These are phyloP conservation scores for Trametes punicea DNA, from an alignment of 768 basidiomycete genomes.

Conservation along the genomic window DNA sequence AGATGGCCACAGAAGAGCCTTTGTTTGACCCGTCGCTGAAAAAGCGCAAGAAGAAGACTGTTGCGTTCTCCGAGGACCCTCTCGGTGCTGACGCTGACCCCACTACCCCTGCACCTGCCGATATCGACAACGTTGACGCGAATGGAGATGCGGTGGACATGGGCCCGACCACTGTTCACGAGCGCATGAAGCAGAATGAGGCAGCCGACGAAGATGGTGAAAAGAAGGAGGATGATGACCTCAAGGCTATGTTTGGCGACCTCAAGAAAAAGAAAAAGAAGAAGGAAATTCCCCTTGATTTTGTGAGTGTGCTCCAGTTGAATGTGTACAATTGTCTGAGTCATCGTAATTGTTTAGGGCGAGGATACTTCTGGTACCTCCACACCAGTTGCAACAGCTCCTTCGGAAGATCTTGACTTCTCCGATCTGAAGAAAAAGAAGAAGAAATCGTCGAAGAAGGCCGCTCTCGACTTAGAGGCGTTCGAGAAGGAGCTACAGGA, in stretches of 20 bases:
- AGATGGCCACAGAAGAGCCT: constrained; percentile 68
- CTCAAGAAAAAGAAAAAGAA: constrained; percentile 91
- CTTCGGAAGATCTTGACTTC: constrained; percentile 82
- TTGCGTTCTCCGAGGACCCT: constrained; percentile 82
- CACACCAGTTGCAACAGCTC: constrained; percentile 42
- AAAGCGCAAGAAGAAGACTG: constrained; percentile 84
- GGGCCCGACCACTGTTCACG: constrained; percentile 71
- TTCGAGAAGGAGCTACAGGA: constrained; percentile 90
- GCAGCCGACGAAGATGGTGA: constrained; percentile 34
- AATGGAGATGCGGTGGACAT: constrained; percentile 75
- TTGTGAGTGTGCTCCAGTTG: constrained; percentile 43
- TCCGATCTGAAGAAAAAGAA: constrained; percentile 98
- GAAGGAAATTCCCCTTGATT: constrained; percentile 83
- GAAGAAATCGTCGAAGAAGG: constrained; percentile 87
- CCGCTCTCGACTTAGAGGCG: constrained; percentile 84
- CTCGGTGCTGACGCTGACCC: constrained; percentile 77
- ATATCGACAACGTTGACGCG: constrained; percentile 66
- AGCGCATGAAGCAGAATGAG: constrained; percentile 60
- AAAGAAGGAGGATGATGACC: constrained; percentile 66
- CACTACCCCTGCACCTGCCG: constrained; percentile 70
- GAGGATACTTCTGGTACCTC: constrained; percentile 64
- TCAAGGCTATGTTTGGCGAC: constrained; percentile 84
- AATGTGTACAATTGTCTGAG: background rate
- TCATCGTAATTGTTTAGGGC: constrained; percentile 14
- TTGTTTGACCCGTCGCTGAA: constrained; percentile 77